phyloP scores from a whole-genome alignment of 1,139 yeast genomes.

The Suzukiozyma palmioleophila region DNA sequence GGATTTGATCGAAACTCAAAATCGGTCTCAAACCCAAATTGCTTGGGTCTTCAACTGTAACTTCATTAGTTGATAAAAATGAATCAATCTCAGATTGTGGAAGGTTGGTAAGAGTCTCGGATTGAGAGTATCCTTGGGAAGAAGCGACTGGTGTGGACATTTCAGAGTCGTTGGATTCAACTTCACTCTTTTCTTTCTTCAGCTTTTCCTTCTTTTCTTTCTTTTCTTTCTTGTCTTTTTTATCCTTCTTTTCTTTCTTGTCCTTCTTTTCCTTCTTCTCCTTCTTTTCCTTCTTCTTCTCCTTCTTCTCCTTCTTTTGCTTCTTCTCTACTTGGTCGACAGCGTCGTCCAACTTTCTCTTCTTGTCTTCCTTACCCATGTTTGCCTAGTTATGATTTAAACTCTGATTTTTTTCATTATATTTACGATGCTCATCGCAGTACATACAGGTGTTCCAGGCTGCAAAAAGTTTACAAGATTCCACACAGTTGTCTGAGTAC shows the following conservation, averaged over 20 bases:
- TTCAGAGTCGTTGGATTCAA: slow-evolving; percentile 8
- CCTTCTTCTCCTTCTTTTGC: slow-evolving; percentile 39
- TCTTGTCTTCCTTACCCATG: slow-evolving; percentile 39
- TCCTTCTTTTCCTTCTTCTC: slow-evolving; percentile 37
- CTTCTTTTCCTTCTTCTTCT: slow-evolving; percentile 24
- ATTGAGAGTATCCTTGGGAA: slow-evolving; percentile 24
- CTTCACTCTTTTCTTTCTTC: slow-evolving; percentile 23
- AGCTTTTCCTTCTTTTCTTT: slow-evolving; percentile 40
- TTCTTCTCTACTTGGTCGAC: slow-evolving; percentile 31
- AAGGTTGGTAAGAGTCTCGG: slow-evolving; percentile 22
- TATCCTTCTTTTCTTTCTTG: slow-evolving; percentile 41
- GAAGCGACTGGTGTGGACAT: slow-evolving; percentile 3
- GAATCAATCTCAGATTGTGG: slow-evolving; percentile 55
- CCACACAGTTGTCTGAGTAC: too few species aligned
- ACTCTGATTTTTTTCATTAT: slow-evolving; percentile 1
- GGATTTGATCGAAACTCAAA: slow-evolving; percentile 60
- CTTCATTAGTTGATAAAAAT: slow-evolving; percentile 69
- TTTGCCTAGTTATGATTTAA: slow-evolving; percentile 4
- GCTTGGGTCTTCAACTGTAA: slow-evolving; percentile 70
- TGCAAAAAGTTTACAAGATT: too few species aligned
- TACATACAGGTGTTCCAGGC: background rate
- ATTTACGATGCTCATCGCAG: slow-evolving; percentile 2
- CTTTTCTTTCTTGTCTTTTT: slow-evolving; percentile 46
- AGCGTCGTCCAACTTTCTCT: slow-evolving; percentile 37
- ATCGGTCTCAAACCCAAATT: slow-evolving; percentile 58